Evolutionary conservation across 257 asterid genomes (phyloP), one percentile per base, ranked within the genome.

Genomic region (Cinchona pubescens): DNA sequence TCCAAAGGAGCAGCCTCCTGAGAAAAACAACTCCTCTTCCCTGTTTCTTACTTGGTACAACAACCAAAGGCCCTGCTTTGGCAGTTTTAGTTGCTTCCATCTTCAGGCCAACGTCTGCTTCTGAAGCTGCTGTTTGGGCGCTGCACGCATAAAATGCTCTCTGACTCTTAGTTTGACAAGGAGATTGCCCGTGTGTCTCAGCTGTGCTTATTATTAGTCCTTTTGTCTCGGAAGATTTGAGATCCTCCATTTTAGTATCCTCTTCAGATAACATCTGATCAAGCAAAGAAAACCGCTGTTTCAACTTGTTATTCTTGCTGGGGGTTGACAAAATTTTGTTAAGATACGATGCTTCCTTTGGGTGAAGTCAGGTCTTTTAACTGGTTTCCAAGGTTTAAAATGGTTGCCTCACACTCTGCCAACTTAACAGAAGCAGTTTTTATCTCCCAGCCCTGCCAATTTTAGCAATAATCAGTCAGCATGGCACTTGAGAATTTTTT

Each of bases 341-440:
- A 5, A 78, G 81, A 59, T 67, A 82, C 30, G 86, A 72, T 43
- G 83, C 64, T 76, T 88, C 91, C 71, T 78, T 86, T 10, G n/a
- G 88, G 79, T 21, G 90, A 79, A 49, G 89, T 83, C 69, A 88
- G 70, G 78, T 93, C 79, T 65, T 89, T 88, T 29, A 91, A 87
- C 83, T 93, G 96, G 70, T 79, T 88, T 51, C 96, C 96, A 25
- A 93, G 91, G 75, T 86, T 86, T 73, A 89, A 51, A 71, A 93
- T 91, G 64, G 96, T 85, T 65, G 90, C 88, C 82, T 93, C 96
- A 45, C 96, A 91, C 84, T 90, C 94, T 6, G 93, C 93, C 74
- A 93, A 72, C 86, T 85, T 93, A 21, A 75, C 86, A 3, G 98
- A 90, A 35, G 98, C 98, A 71, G 87, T 86, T 18, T 86, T 86